Evolutionary conservation across 352 stramenopile species (phyloP), one percentile per base, ranked within the genome.

Genomic region (Phytophthora multivora): DNA sequence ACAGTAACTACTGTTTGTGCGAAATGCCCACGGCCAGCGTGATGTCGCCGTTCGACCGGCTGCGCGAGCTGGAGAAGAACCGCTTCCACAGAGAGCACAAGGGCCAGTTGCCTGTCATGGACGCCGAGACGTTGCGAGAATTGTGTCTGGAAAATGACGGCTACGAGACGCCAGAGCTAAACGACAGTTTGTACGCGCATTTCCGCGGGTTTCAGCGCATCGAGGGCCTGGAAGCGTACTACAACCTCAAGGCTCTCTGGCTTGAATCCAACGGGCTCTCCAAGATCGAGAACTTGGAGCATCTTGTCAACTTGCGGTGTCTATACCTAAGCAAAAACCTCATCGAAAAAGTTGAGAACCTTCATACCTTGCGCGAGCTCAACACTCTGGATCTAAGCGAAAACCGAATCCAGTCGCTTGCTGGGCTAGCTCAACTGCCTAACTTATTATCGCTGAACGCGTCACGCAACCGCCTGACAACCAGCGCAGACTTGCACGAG

Each of bases 181-280:
- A 99, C 62, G 94, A 98, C 59, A 97, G 83, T 30, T 71, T 99
- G 41, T 91, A 88, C 43, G 82, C 84, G 38, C 96, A 99, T 68
- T 99, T 98, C 65, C 95, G 96, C 45, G 95, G 94, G 9, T 98
- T 98, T 57, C 88, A 90, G 55, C 75, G 77, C 39, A 98, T 99
- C 50, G 90, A 98, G 57, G 97, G 97, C 18, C 79, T 99, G 2
- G 91, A 98, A 25, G 73, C 85, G 33, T 99, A 98, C 73, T 91
- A 74, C 47, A 95, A 88, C 18, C 77, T 98, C 47, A 98, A 97
- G 66, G 86, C 91, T 39, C 74, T 99, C n/a, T 99, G 90, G 90
- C 86, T 99, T 16, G 95, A 98, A 66, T 96, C 88, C 1, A 99
- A 99, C 64, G 94, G 93, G 8, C 80, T 99, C 28, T 73, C 66